Evolutionary conservation across 495 filamentous ascomycete genomes (phyloP), one percentile per base, ranked within the genome.

Genomic region (Patellaria atrata): DNA sequence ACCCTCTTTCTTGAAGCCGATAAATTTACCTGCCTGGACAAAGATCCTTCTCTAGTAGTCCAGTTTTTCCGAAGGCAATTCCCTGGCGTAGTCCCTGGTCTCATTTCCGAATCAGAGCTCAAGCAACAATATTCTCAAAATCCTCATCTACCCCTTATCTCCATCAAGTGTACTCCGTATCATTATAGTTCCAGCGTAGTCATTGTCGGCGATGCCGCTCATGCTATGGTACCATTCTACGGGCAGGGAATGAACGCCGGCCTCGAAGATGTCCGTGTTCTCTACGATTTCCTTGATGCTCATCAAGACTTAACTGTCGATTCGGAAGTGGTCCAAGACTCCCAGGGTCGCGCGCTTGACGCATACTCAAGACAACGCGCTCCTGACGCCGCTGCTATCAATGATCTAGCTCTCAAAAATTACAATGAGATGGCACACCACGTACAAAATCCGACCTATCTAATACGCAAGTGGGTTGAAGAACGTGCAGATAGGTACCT

Each of bases 121-220:
- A 58, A 65, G 15, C 55, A 68, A 18, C 80, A 85, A 29, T 96
- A 91, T 58, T 53, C 59, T 8, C 38, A 58, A 1, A 93, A 92
- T 57, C 84, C 82, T 0, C 86, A 94, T 45, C 73, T 96, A 0
- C 89, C 89, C 1, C 61, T 97, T 12, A 91, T 97, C 50, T 80
- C 65, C 54, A 82, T 97, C 48, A 92, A 94, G 56, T 93, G 84
- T 61, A 66, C 64, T 1, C 89, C 91, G 0, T 76, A 94, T 54
- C 82, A 94, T 60, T 82, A 69, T 64, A 62, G 53, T 23, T 68
- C 72, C 19, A 78, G 74, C n/a, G 80, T 64, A 15, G 82, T 91
- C 34, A 81, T 97, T 38, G 47, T 97, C 26, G 89, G 89, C 31
- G 89, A 97, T 49, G 85, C 89, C 15, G 89, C 89, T 5, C 91